A percentile compares a stretch with the other conserved stretches of the same genome.
These are phyloP conservation scores for Pestalotiopsis sp. DNA, from an alignment of 2,329 filamentous ascomycete species.

Conservation along the genomic window DNA sequence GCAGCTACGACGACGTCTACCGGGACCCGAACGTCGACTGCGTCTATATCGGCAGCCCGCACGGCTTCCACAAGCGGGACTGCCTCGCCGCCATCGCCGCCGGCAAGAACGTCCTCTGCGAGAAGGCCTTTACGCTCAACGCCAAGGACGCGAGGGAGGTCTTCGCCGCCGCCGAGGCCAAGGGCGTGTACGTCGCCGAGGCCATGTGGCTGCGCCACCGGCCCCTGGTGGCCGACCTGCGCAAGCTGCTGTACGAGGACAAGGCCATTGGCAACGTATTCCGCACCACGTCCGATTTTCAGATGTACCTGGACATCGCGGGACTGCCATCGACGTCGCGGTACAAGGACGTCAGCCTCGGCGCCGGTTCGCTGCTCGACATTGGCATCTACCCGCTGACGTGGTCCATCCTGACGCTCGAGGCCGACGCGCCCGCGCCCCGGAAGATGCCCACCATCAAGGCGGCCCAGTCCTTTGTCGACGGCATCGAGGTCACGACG, in stretches of 20 bases:
- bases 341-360: slow-evolving; percentile 39
- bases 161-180: slow-evolving; percentile 38
- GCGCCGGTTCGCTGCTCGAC: slow-evolving; percentile 44
- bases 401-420: slow-evolving; percentile 39
- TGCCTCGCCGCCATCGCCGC: slow-evolving; percentile 43
- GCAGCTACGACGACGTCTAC: slow-evolving; percentile 42
- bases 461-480: slow-evolving; percentile 36
- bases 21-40: slow-evolving; percentile 43
- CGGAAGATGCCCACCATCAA: slow-evolving; percentile 35
- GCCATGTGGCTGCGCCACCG: slow-evolving; percentile 49
- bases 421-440: slow-evolving; percentile 28
- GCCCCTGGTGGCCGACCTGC: slow-evolving; percentile 37
- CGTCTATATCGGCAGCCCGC: slow-evolving; percentile 48
- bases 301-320: slow-evolving; percentile 36
- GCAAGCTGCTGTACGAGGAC: slow-evolving; percentile 39
- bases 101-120: slow-evolving; percentile 47
- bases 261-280: slow-evolving; percentile 40
- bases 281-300: slow-evolving; percentile 43
- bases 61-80: slow-evolving; percentile 45
- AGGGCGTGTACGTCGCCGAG: slow-evolving; percentile 46
- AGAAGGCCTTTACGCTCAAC: slow-evolving; percentile 47
- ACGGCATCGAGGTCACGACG: slow-evolving; percentile 37
- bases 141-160: slow-evolving; percentile 41
- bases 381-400: slow-evolving; percentile 47
- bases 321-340: slow-evolving; percentile 32